Conservation (phyloP, 2,329 filamentous ascomycete species). For the Fusarium sp. region DNA sequence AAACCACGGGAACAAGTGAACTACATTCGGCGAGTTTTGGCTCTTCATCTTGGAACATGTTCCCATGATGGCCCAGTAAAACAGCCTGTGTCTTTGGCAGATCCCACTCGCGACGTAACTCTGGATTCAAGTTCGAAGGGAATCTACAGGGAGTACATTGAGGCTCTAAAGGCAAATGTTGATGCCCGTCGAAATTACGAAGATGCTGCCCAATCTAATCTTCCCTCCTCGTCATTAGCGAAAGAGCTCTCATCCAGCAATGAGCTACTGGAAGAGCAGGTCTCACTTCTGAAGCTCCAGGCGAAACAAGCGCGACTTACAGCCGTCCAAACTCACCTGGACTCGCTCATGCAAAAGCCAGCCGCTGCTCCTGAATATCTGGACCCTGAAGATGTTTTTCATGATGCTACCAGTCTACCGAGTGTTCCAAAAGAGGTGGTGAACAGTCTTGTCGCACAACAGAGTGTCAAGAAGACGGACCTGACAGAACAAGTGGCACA, state of each 20-base stretch:
- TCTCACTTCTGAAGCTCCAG: constrained; percentile 59
- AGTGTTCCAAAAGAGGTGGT: constrained; percentile 61
- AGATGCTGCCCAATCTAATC: constrained; percentile 42
- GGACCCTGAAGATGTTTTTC: constrained; percentile 58
- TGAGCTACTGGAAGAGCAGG: constrained; percentile 56
- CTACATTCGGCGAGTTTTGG: constrained; percentile 63
- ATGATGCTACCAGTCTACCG: constrained; percentile 54
- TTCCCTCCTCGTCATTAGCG: constrained; percentile 28
- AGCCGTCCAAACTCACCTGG: constrained; percentile 60
- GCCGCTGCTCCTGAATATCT: constrained; percentile 60
- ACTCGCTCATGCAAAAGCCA: constrained; percentile 60
- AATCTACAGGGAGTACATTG: constrained; percentile 62
- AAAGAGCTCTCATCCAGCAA: constrained; percentile 20
- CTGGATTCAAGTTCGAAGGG: constrained; percentile 53
- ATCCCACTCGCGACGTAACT: constrained; percentile 48
- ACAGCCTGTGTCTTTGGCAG: constrained; percentile 59
- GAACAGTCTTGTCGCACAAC: constrained; percentile 57
- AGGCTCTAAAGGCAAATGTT: constrained; percentile 61
- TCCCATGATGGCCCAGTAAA: constrained; percentile 53
- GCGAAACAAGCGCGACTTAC: constrained; percentile 60
- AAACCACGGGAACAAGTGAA: constrained; percentile 65
- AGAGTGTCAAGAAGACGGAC: constrained; percentile 49
- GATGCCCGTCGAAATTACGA: constrained; percentile 60
- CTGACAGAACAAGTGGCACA: constrained; percentile 58
- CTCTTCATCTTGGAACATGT: constrained; percentile 60